Evolutionary conservation across 306 rosid genomes (phyloP).

Genomic region (Sindora glabra): DNA sequence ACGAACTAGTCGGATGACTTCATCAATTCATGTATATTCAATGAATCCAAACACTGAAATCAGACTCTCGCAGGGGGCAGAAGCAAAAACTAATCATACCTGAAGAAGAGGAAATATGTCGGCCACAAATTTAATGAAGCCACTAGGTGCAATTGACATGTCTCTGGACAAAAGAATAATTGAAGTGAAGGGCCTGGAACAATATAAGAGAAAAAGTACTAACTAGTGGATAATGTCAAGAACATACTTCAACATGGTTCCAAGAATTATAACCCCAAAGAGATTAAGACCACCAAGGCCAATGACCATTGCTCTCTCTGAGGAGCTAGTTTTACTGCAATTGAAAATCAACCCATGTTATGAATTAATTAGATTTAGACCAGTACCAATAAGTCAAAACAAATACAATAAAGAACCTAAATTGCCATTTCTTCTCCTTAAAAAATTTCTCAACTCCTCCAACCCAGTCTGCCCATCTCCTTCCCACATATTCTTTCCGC

Average conservation of each 20-base stretch:
- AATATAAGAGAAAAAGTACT: constrained; percentile 9
- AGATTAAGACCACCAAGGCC: constrained; percentile 96
- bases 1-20: neutral
- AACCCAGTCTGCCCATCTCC: constrained; percentile 88
- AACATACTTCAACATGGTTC: constrained; percentile 88
- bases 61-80: neutral
- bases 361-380: neutral
- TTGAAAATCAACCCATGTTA: constrained; percentile 11
- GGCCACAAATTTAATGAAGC: constrained; percentile 65
- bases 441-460: constrained; percentile 73
- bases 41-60: neutral
- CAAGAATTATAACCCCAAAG: constrained; percentile 88
- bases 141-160: constrained; percentile 49
- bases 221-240: constrained; percentile 2
- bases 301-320: constrained; percentile 78
- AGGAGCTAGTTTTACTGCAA: constrained; percentile 60
- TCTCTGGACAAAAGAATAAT: constrained; percentile 48
- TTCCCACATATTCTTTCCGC: constrained; percentile 90
- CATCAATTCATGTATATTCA: neutral
- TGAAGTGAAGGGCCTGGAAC: constrained; percentile 13
- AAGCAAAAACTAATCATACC: constrained; percentile 41
- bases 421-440: constrained; percentile 76
- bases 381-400: constrained; percentile 3
- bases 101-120: constrained; percentile 94
- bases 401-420: constrained; percentile 50